Evolutionary conservation across 257 asterid species (phyloP).

Genomic region (Craterostigma plantagineum): DNA sequence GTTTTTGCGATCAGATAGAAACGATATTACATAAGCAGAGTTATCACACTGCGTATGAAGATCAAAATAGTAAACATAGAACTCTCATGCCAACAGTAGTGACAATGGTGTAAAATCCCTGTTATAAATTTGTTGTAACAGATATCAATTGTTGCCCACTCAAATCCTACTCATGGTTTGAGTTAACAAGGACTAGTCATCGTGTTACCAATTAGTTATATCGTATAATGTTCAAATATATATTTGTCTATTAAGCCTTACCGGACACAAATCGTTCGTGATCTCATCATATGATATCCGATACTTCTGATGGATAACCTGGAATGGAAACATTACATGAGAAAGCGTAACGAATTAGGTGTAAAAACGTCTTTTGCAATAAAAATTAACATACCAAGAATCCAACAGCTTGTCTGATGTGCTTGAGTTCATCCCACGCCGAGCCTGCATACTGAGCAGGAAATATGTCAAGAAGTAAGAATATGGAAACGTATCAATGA

Average conservation of each 20-base stretch:
- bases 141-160: no score
- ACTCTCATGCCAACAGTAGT: no score
- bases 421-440: constrained; percentile 98
- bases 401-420: constrained; percentile 96
- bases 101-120: no score
- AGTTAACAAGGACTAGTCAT: no score
- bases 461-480: constrained; percentile 6
- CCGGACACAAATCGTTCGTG: constrained; percentile 90
- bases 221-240: background rate
- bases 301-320: constrained; percentile 98
- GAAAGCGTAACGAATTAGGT: background rate
- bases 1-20: no score
- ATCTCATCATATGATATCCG: constrained; percentile 94
- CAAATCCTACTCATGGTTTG: no score
- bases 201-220: background rate
- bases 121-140: no score
- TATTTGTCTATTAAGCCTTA: constrained; percentile 25
- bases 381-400: constrained; percentile 45
- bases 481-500: constrained; percentile 5
- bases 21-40: background rate
- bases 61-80: no score
- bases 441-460: constrained; percentile 81
- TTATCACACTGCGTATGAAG: no score
- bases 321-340: constrained; percentile 14
- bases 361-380: no score